Evolutionary conservation across 345 rosid genomes (phyloP), one percentile per base, ranked within the genome.

Genomic region (Eutrema japonicum): DNA sequence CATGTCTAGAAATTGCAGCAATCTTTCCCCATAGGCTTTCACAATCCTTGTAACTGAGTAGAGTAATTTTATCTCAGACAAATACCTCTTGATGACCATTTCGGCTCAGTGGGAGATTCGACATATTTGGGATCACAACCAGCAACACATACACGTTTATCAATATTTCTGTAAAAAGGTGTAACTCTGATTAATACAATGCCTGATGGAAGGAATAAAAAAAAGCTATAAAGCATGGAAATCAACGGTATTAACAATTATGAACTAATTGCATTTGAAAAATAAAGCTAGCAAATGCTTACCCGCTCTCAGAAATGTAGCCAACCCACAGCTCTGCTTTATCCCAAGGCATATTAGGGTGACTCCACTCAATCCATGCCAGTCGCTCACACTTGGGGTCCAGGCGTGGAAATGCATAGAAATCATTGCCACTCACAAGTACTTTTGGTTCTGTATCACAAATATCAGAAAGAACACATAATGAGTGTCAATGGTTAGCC

Each of bases 321-420:
- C 96, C 99, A 80, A 90, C 93, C 96, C 97, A 95, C 29, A 95
- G 87, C 76, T 95, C 89, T 16, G 99, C 48, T 83, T 83, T 88
- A 74, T 95, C 99, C 99, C 99, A 92, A 10, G 96, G 96, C 97
- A 90, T 92, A 78, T 87, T 88, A 48, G 99, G 97, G 68, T 88
- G 97, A 59, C 83, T 76, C 97, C 99, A 95, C 66, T 86, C 88
- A 50, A 95, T 85, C 99, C 99, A 95, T 11, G 97, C 97, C 45
- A 95, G 75, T 55, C 87, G 74, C 81, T 85, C 91, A 62, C 85
- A 77, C 61, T 84, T 83, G 7, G 87, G 76, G 45, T 95, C 96
- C 58, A 95, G 26, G 2, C 96, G 96, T n/a, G 99, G 97, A 76
- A 88, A 95, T 11, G 96, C 97, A 84, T 89, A 92, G 85, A 95